phyloP scores from a whole-genome alignment of 495 filamentous ascomycete species.

The Trichocladium uniseriatum region DNA sequence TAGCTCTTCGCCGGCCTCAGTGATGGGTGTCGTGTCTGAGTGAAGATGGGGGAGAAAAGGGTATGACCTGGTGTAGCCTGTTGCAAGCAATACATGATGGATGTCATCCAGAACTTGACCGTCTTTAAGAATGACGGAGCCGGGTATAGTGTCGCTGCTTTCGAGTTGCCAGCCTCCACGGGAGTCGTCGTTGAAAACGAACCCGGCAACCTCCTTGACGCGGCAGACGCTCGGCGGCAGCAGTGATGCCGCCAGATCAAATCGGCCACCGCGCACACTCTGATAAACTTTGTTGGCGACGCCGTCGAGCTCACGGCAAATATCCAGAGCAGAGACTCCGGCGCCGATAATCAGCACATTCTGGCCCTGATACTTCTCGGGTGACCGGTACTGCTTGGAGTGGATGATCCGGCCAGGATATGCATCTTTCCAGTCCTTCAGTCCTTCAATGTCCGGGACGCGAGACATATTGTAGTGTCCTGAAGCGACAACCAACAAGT shows the following conservation, averaged over 20 bases:
- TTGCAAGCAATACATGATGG: conserved; percentile 50
- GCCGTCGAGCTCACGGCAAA: conserved; percentile 46
- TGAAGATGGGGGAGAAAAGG: conserved; percentile 48
- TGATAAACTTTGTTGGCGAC: conserved; percentile 47
- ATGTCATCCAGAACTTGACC: conserved; percentile 40
- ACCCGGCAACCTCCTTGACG: conserved; percentile 41
- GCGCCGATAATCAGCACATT: conserved; percentile 53
- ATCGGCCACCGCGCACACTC: conserved; percentile 47
- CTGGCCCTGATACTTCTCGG: conserved; percentile 37
- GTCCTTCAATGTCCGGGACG: conserved; percentile 46
- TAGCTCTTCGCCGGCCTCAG: conserved; percentile 38
- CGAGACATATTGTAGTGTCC: conserved; percentile 52
- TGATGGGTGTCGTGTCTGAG: conserved; percentile 20
- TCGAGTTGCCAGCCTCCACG: not conserved
- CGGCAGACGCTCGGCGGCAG: conserved; percentile 41
- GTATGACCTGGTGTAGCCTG: conserved; percentile 53
- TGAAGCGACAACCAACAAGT: conserved; percentile 48
- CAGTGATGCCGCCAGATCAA: conserved; percentile 42
- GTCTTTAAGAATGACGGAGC: conserved; percentile 25
- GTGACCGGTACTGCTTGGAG: conserved; percentile 52
- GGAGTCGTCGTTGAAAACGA: conserved; percentile 5
- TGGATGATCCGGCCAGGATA: conserved; percentile 47
- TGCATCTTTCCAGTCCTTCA: conserved; percentile 42
- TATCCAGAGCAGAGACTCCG: conserved; percentile 52
- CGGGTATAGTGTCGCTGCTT: conserved; percentile 12